Evolutionary conservation across 176 grass and related monocot species (phyloP).

Genomic region (Olyra latifolia): DNA sequence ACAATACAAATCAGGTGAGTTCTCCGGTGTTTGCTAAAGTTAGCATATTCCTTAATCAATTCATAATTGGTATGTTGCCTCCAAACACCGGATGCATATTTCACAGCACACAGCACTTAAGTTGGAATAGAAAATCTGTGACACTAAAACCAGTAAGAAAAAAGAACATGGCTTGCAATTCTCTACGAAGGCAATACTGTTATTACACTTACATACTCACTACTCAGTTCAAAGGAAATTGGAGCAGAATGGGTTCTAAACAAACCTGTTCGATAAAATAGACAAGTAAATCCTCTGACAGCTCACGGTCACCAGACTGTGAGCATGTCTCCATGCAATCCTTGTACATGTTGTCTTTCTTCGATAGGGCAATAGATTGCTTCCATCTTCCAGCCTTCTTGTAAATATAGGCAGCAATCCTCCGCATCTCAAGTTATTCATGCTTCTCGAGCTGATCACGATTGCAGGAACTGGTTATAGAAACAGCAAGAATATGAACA

Average conservation of each 20-base stretch:
- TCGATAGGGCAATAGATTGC: slow-evolving; percentile 87
- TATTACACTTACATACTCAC: background rate
- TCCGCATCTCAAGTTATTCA: slow-evolving; percentile 97
- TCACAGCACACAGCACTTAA: background rate
- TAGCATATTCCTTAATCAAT: slow-evolving; percentile 1
- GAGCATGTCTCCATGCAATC: slow-evolving; percentile 99
- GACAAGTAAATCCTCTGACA: slow-evolving; percentile 88
- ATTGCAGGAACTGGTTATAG: slow-evolving; percentile 25
- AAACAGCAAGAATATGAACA: slow-evolving; percentile 2
- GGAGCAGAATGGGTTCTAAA: background rate
- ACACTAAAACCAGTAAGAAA: slow-evolving; percentile 20
- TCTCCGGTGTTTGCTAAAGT: background rate
- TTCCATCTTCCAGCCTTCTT: slow-evolving; percentile 99
- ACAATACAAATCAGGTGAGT: background rate
- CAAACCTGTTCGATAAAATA: slow-evolving; percentile 97
- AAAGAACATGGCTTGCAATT: background rate
- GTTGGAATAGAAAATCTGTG: background rate
- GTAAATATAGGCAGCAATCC: slow-evolving; percentile 98
- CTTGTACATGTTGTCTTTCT: slow-evolving; percentile 98
- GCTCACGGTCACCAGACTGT: slow-evolving; percentile 84
- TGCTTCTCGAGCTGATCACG: slow-evolving; percentile 88
- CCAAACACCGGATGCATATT: background rate
- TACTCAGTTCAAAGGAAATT: background rate
- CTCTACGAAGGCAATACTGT: background rate
- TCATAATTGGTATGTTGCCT: background rate